Evolutionary conservation across 83 land plant species (phyloP), one percentile per base, ranked within the genome.

Genomic region (Isoetes engelmannii): DNA sequence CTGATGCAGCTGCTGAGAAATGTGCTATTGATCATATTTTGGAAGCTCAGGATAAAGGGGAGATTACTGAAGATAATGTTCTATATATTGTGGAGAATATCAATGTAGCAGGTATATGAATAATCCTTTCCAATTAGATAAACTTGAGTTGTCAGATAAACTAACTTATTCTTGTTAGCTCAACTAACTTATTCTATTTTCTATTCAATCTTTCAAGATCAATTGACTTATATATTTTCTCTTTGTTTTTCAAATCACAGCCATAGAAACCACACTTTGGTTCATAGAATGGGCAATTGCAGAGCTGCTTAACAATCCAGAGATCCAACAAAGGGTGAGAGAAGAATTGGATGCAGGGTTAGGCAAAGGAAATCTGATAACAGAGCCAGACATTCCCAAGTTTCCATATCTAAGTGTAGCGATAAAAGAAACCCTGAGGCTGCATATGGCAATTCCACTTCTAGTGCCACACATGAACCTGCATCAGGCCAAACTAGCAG

Each of bases 401-500:
- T 77, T 89, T 15, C 90, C 90, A 5, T 89, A 81, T 77, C 90
- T 89, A 7, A 82, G 84, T 44, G 93, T 87, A 3, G 84, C 84
- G 45, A 55, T 89, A 67, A 89, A 89, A 72, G 91, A 89, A 69
- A 81, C 87, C 56, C 76, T 89, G 68, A 77, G 93, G 4, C 83
- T 89, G 6, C 88, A 86, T 15, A 87, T 87, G 91, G 86, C 88
- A 4, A 89, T 89, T 47, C 91, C 93, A 1, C 79, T 89, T 15
- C 86, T 89, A 4, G 88, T 87, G n/a, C 92, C 93, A 7, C 93
- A 87, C 86, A 87, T 89, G 93, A 89, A 89, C 82, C 84, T 87
- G 71, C 72, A 82, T 70, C 80, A 87, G 8, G 88, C 93, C 21
- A 89, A 89, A 78, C 84, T 89, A 18, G 83, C 68, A 8, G 84